These are phyloP conservation scores for Solanum pimpinellifolium DNA, from an alignment of 257 asterid species.

Conservation along the genomic window DNA sequence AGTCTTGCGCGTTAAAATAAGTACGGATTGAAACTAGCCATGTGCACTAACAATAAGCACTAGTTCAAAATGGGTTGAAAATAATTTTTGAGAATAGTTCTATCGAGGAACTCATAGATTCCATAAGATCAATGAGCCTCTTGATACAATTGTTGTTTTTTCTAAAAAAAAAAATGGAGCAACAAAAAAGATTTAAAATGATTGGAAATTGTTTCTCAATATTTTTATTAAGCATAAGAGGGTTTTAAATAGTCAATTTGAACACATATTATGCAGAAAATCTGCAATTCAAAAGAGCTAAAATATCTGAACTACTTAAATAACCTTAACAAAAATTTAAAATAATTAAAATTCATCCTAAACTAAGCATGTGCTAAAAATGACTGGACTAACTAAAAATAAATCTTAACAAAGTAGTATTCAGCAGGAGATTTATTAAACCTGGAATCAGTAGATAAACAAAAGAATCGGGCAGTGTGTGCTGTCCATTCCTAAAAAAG, in stretches of 20 bases:
- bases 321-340: not conserved
- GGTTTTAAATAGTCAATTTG: not conserved
- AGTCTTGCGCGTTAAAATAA: not conserved
- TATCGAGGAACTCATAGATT: not conserved
- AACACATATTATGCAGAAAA: not conserved
- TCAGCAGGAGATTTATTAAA: not conserved
- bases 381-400: not conserved
- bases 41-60: too few relatives aligned
- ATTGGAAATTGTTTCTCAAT: not conserved
- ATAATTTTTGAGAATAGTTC: too few relatives aligned
- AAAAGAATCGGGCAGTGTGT: constrained; percentile 64
- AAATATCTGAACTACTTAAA: not conserved
- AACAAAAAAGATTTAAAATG: not conserved
- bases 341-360: not conserved
- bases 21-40: not conserved
- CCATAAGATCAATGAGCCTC: not conserved
- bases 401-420: not conserved
- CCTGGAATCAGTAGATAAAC: constrained; percentile 96
- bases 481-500: constrained; percentile 68
- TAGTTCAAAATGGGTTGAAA: not conserved
- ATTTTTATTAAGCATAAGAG: not conserved
- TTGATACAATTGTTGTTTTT: not conserved
- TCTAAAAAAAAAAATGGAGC: not conserved
- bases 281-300: not conserved
- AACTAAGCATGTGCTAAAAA: not conserved